Conservation (phyloP, 345 rosid species). For the Firmiana major region DNA sequence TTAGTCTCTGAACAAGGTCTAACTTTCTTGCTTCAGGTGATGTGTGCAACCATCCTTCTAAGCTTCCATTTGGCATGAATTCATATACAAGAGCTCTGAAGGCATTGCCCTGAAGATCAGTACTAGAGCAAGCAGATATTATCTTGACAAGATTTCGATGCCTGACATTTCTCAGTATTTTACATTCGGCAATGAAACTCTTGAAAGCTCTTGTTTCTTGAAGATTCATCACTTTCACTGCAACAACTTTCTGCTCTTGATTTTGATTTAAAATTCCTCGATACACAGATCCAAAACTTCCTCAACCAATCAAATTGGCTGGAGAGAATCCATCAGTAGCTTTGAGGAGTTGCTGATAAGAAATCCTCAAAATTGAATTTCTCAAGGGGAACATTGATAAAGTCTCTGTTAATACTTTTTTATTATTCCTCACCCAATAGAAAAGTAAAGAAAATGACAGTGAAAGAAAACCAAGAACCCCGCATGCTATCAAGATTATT, state of each 20-base stretch:
- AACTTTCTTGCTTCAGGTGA: not conserved
- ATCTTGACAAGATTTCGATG: too few relatives aligned
- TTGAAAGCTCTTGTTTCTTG: not conserved
- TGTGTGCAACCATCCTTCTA: too few relatives aligned
- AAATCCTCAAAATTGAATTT: too few relatives aligned
- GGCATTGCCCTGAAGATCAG: too few relatives aligned
- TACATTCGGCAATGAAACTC: slow-evolving; percentile 4
- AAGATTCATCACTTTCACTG: slow-evolving; percentile 10
- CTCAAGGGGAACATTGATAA: too few relatives aligned
- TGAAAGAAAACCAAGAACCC: not conserved
- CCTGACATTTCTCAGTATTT: too few relatives aligned
- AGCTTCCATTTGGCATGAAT: not conserved
- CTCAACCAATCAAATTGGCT: not conserved
- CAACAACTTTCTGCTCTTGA: not conserved
- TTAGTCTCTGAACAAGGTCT: slow-evolving; percentile 28
- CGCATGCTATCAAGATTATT: not conserved
- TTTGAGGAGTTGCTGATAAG: too few relatives aligned
- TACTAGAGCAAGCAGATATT: too few relatives aligned
- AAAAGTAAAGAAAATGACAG: not conserved
- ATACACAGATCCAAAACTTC: not conserved
- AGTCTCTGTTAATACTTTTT: not conserved
- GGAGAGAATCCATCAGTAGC: too few relatives aligned
- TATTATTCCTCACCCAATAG: not conserved
- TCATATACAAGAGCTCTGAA: not conserved
- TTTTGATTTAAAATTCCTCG: too few relatives aligned